Evolutionary conservation across 345 rosid genomes (phyloP).

Genomic region (Reutealis trisperma): DNA sequence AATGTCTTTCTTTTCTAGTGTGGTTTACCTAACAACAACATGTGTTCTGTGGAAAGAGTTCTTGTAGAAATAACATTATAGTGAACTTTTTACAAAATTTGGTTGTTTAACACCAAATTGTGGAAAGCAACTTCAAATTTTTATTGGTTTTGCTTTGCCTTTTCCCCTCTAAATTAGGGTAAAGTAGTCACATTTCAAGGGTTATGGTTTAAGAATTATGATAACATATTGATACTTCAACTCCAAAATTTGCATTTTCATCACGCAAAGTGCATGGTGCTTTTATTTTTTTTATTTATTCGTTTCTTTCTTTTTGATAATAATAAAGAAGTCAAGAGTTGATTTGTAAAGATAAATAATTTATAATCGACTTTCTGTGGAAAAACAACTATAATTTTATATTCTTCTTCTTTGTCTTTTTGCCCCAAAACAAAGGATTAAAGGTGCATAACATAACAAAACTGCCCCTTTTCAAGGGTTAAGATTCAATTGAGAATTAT

Average conservation of each 20-base stretch:
- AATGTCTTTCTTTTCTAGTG: background rate
- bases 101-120: background rate
- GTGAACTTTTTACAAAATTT: background rate
- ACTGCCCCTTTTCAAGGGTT: no score
- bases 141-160: background rate
- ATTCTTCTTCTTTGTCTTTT: no score
- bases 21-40: conserved; percentile 8
- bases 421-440: no score
- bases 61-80: background rate
- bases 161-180: background rate
- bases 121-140: background rate
- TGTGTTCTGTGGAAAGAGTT: background rate
- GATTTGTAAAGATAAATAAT: no score
- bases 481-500: no score
- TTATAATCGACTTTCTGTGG: no score
- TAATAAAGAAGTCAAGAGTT: no score
- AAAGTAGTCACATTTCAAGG: background rate
- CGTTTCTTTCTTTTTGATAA: no score
- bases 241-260: background rate
- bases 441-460: no score
- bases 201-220: background rate
- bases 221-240: background rate
- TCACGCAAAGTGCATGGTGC: background rate
- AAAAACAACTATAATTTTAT: no score
- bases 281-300: no score